A percentile compares a stretch with the other conserved stretches of the same genome.
phyloP scores from a whole-genome alignment of 768 basidiomycete genomes.

The Cubamyces lactineus region DNA sequence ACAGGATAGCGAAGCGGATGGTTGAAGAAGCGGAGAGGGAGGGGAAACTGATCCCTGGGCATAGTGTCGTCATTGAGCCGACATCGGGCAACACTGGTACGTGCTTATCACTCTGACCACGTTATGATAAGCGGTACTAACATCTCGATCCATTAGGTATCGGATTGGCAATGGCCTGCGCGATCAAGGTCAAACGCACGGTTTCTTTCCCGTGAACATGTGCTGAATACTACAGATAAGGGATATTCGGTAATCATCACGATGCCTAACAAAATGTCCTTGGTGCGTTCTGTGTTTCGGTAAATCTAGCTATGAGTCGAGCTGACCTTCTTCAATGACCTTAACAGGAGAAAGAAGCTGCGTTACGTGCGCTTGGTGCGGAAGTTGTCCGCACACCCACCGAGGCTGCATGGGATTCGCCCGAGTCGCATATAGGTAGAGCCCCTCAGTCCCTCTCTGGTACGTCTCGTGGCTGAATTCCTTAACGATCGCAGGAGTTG shows the following conservation, averaged over 20 bases:
- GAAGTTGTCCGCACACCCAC: conserved; percentile 94
- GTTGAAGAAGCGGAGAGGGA: conserved; percentile 91
- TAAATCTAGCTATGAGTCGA: neutral
- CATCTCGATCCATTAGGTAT: conserved; percentile 58
- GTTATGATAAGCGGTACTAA: neutral
- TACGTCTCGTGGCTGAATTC: conserved; percentile 81
- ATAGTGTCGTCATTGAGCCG: conserved; percentile 93
- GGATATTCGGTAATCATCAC: conserved; percentile 91
- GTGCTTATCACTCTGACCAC: conserved; percentile 20
- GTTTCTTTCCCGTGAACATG: conserved; percentile 31
- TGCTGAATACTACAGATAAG: conserved; percentile 85
- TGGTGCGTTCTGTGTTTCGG: conserved; percentile 43
- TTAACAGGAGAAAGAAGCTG: conserved; percentile 85
- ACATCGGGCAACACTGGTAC: conserved; percentile 95
- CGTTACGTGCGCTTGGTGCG: conserved; percentile 89
- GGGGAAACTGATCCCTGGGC: conserved; percentile 81
- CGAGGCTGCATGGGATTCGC: conserved; percentile 85
- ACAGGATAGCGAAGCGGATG: conserved; percentile 96
- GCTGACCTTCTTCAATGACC: neutral
- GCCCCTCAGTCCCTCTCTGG: conserved; percentile 35
- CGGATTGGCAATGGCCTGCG: conserved; percentile 90
- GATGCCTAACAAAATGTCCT: conserved; percentile 94
- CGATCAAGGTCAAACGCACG: conserved; percentile 73
- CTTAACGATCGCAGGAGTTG: conserved; percentile 86
- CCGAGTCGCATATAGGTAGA: conserved; percentile 91